phyloP scores from a whole-genome alignment of 2,329 filamentous ascomycete genomes.

The Cryphonectria parasitica region DNA sequence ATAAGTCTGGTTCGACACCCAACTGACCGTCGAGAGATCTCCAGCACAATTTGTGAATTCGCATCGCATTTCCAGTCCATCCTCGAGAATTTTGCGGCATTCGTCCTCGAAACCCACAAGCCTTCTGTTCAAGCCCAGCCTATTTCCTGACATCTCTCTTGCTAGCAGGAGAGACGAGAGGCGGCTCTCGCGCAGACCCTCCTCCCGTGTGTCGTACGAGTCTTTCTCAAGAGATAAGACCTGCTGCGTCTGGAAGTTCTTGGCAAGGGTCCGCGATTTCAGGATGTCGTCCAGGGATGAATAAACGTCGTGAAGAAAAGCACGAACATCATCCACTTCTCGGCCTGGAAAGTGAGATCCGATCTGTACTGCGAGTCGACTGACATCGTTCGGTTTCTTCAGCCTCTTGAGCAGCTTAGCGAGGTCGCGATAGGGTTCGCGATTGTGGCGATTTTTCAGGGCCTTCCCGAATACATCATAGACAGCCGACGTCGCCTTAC shows the following conservation, averaged over 20 bases:
- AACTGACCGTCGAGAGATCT: constrained; percentile 61
- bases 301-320: constrained; percentile 44
- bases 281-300: constrained; percentile 44
- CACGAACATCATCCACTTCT: constrained; percentile 39
- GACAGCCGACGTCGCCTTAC: constrained; percentile 15
- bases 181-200: constrained; percentile 36
- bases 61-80: constrained; percentile 52
- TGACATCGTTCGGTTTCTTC: not conserved
- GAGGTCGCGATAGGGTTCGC: constrained; percentile 30
- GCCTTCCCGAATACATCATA: constrained; percentile 20
- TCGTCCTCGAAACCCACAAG: constrained; percentile 51
- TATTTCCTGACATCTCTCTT: constrained; percentile 53
- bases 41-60: constrained; percentile 66
- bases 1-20: constrained; percentile 58
- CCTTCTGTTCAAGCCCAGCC: constrained; percentile 46
- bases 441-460: constrained; percentile 18
- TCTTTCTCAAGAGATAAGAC: constrained; percentile 40
- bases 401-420: constrained; percentile 29
- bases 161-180: constrained; percentile 50
- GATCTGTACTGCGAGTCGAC: constrained; percentile 6
- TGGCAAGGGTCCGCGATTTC: constrained; percentile 31
- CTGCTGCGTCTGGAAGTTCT: constrained; percentile 31
- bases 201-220: constrained; percentile 36
- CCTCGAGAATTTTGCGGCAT: constrained; percentile 52
- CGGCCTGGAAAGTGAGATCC: constrained; percentile 32